phyloP scores from a whole-genome alignment of 2,329 filamentous ascomycete genomes.

The Colletotrichum endophyticum region DNA sequence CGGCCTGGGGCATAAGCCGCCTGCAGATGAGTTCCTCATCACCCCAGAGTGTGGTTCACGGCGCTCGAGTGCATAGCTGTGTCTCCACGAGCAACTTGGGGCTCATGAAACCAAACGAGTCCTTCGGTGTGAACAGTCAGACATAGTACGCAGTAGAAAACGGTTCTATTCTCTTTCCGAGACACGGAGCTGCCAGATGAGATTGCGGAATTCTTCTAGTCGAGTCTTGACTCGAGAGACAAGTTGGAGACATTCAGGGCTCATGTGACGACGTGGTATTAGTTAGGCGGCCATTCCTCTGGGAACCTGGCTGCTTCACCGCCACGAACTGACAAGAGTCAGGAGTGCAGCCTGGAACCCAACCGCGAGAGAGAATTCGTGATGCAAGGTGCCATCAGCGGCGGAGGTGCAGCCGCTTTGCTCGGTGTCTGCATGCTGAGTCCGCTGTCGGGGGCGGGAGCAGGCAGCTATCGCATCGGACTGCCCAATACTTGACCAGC shows the following conservation, averaged over 20 bases:
- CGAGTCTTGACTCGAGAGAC: neutral
- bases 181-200: neutral
- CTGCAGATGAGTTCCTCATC: neutral
- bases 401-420: neutral
- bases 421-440: neutral
- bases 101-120: neutral
- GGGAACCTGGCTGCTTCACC: neutral
- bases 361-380: neutral
- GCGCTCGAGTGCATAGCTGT: neutral
- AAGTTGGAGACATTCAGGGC: neutral
- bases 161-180: neutral
- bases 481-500: neutral
- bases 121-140: neutral
- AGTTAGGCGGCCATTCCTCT: neutral
- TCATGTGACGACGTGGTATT: neutral
- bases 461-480: conserved; percentile 3
- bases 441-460: neutral
- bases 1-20: neutral
- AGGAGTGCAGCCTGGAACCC: neutral
- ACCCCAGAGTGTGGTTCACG: neutral
- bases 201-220: neutral
- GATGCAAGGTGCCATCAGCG: neutral
- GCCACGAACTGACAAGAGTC: neutral
- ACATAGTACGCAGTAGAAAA: neutral
- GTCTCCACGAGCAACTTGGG: neutral